Conservation (phyloP, 2,329 filamentous ascomycete genomes). For the Fusarium sp. region DNA sequence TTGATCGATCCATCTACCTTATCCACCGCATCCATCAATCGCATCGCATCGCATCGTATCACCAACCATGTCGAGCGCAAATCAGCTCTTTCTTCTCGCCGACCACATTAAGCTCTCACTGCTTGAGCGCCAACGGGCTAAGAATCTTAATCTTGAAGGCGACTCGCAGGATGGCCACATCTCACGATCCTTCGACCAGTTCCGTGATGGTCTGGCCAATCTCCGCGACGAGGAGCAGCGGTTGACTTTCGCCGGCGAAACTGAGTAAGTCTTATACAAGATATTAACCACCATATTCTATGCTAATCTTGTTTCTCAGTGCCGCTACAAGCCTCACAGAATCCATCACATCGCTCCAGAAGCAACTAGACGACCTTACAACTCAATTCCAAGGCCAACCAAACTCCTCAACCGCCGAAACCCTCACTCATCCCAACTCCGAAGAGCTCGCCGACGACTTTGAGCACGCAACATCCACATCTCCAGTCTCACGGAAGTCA, state of each 20-base stretch:
- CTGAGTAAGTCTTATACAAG: constrained; percentile 60
- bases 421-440: constrained; percentile 72
- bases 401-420: constrained; percentile 60
- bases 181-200: constrained; percentile 85
- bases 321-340: constrained; percentile 65
- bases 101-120: constrained; percentile 98
- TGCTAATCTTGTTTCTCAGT: constrained; percentile 48
- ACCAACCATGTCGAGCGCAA: constrained; percentile 60
- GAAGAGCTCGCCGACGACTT: constrained; percentile 72
- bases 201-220: constrained; percentile 81
- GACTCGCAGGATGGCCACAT: constrained; percentile 90
- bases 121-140: constrained; percentile 88
- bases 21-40: neutral
- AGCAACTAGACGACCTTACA: constrained; percentile 80
- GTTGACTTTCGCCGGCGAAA: constrained; percentile 72
- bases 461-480: constrained; percentile 66
- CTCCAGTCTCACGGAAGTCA: constrained; percentile 52
- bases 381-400: constrained; percentile 81
- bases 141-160: constrained; percentile 80
- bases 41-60: neutral
- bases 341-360: constrained; percentile 74
- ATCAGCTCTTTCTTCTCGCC: constrained; percentile 90
- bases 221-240: constrained; percentile 74
- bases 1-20: constrained; percentile 3
- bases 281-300: neutral